Conservation (phyloP, 2,329 filamentous ascomycete genomes). For the Alternaria panax region DNA sequence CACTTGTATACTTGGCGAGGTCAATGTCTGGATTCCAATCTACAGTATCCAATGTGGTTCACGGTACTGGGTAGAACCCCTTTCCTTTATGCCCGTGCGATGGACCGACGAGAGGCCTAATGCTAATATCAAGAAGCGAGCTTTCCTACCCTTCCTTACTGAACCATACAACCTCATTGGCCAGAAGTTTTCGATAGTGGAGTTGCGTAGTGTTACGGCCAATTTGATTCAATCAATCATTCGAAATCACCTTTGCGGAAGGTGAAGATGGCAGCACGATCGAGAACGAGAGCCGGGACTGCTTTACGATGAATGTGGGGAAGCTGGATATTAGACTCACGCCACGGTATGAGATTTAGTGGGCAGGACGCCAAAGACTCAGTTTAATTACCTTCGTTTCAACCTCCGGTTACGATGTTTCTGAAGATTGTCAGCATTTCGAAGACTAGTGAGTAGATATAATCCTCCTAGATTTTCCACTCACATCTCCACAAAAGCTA, state of each 20-base stretch:
- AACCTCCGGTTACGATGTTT: not conserved
- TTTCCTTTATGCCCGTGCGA: conserved; percentile 41
- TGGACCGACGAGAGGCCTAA: conserved; percentile 37
- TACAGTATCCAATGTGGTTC: conserved; percentile 41
- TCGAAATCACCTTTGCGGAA: conserved; percentile 58
- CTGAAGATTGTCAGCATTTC: not conserved
- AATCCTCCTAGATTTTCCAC: not conserved
- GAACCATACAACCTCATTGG: conserved; percentile 77
- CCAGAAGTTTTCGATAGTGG: conserved; percentile 70
- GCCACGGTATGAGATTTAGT: not conserved
- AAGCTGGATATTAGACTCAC: conserved; percentile 35
- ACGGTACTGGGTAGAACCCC: conserved; percentile 34
- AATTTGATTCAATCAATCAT: conserved; percentile 64
- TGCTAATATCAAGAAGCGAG: conserved; percentile 50
- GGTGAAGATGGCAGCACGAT: conserved; percentile 34
- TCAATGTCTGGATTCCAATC: conserved; percentile 40
- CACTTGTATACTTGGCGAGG: conserved; percentile 41
- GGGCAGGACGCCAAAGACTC: no score
- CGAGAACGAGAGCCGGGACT: conserved; percentile 33
- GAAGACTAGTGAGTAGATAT: not conserved
- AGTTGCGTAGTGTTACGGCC: conserved; percentile 68
- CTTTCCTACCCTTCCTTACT: conserved; percentile 75
- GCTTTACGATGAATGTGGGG: conserved; percentile 42
- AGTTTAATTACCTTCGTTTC: not conserved
- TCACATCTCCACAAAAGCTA: no score